These are phyloP conservation scores for Raffaelea ambrosiae DNA, from an alignment of 2,329 filamentous ascomycete genomes.

Conservation along the genomic window DNA sequence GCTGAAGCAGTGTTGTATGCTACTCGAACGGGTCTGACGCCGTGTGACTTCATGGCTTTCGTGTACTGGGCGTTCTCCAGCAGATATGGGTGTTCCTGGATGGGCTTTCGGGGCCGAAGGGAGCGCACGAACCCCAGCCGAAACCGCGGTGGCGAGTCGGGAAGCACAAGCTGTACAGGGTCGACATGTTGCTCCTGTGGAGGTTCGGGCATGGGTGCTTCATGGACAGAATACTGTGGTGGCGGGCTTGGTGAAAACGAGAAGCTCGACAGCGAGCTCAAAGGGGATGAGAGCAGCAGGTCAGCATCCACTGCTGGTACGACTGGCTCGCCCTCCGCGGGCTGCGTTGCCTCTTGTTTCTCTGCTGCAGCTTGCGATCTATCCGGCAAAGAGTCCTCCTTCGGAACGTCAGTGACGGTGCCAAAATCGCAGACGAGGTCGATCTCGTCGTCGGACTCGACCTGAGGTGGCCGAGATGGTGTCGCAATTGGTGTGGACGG, in stretches of 20 bases:
- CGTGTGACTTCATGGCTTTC: constrained; percentile 43
- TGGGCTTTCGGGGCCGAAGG: constrained; percentile 50
- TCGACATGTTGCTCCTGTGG: not conserved
- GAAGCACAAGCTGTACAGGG: not conserved
- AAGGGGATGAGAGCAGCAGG: constrained; percentile 4
- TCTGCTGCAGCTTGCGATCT: no score
- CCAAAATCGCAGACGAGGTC: constrained; percentile 6
- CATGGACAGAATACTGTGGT: not conserved
- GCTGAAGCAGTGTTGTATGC: constrained; percentile 19
- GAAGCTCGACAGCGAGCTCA: constrained; percentile 6
- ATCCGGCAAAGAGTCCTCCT: no score
- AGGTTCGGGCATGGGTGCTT: not conserved
- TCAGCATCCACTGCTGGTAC: no score
- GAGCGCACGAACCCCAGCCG: constrained; percentile 32
- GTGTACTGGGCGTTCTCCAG: constrained; percentile 48
- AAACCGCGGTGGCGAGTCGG: constrained; percentile 14
- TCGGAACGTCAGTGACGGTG: not conserved
- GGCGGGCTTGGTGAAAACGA: constrained; percentile 1
- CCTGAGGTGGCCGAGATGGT: not conserved
- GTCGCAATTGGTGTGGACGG: not conserved
- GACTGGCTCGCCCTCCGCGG: no score
- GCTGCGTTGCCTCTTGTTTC: no score
- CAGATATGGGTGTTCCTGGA: constrained; percentile 51
- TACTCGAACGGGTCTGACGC: constrained; percentile 43
- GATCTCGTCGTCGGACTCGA: constrained; percentile 10